Conservation (phyloP, 1,139 yeast species). For the Nakaseomyces bracarensis region DNA sequence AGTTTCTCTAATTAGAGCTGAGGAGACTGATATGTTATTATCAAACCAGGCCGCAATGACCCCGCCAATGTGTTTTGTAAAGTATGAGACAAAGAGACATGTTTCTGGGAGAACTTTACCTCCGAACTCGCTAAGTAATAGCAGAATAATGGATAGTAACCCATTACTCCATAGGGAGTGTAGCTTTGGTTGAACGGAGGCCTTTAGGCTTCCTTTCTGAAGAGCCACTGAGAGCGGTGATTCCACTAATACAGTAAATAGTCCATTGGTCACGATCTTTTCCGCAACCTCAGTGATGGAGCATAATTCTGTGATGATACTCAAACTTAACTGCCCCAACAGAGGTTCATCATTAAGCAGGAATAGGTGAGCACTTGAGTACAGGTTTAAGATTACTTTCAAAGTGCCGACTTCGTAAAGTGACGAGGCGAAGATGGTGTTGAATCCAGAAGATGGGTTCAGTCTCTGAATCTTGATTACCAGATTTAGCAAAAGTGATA, state of each 20-base stretch:
- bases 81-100: constrained; percentile 54
- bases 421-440: constrained; percentile 45
- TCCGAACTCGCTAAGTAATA: constrained; percentile 56
- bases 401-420: constrained; percentile 55
- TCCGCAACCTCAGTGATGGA: constrained; percentile 58
- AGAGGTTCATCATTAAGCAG: constrained; percentile 55
- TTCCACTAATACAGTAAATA: constrained; percentile 63
- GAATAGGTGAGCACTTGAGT: constrained; percentile 58
- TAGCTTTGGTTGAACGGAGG: constrained; percentile 44
- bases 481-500: constrained; percentile 54
- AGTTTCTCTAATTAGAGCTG: constrained; percentile 68
- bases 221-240: constrained; percentile 63
- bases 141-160: constrained; percentile 57
- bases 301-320: constrained; percentile 63
- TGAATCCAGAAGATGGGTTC: constrained; percentile 44
- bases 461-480: constrained; percentile 49
- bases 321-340: constrained; percentile 65
- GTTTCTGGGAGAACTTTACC: constrained; percentile 56
- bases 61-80: constrained; percentile 54
- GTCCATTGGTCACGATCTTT: constrained; percentile 53
- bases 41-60: constrained; percentile 66
- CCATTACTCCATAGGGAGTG: constrained; percentile 82
- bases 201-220: constrained; percentile 55
- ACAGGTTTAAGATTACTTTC: constrained; percentile 54
- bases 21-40: constrained; percentile 52